Evolutionary conservation across 805 yeast genomes (phyloP).

Genomic region (Wickerhamiella azymoides): DNA sequence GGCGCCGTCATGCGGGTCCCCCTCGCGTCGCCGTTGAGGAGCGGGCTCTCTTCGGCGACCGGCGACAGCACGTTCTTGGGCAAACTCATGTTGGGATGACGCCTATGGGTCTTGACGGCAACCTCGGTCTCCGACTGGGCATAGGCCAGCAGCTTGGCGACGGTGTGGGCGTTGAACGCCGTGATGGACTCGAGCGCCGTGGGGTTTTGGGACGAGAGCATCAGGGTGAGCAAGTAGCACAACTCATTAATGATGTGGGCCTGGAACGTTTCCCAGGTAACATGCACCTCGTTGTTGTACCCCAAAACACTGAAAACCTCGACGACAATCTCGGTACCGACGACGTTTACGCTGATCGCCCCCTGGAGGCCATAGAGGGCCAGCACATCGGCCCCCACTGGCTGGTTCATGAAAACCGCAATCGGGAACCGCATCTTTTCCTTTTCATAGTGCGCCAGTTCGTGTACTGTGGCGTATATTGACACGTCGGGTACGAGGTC

Average conservation of each 20-base stretch:
- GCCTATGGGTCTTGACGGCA: not conserved
- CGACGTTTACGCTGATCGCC: slow-evolving; percentile 35
- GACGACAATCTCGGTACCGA: slow-evolving; percentile 24
- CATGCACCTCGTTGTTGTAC: slow-evolving; percentile 18
- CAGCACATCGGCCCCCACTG: slow-evolving; percentile 29
- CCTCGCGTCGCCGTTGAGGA: not conserved
- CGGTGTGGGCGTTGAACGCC: slow-evolving; percentile 20
- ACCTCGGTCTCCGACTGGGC: slow-evolving; percentile 15
- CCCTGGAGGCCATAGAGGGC: slow-evolving; percentile 29
- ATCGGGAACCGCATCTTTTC: slow-evolving; percentile 39
- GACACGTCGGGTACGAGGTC: slow-evolving; percentile 16
- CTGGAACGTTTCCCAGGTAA: slow-evolving; percentile 26
- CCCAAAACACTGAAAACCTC: slow-evolving; percentile 17
- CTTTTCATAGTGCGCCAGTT: slow-evolving; percentile 22
- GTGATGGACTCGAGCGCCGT: slow-evolving; percentile 21
- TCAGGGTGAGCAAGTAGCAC: slow-evolving; percentile 26
- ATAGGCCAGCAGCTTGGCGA: slow-evolving; percentile 19
- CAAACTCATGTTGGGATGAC: slow-evolving; percentile 6
- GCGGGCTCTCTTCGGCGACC: slow-evolving; percentile 1
- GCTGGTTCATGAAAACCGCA: slow-evolving; percentile 50
- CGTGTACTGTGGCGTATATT: slow-evolving; percentile 27
- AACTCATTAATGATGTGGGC: slow-evolving; percentile 29
- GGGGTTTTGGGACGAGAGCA: slow-evolving; percentile 27
- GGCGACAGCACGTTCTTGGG: not conserved
- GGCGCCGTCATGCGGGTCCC: not conserved